These are phyloP conservation scores for Toxoplasma gondii DNA, from an alignment of 169 alveolate genomes.

Conservation along the genomic window DNA sequence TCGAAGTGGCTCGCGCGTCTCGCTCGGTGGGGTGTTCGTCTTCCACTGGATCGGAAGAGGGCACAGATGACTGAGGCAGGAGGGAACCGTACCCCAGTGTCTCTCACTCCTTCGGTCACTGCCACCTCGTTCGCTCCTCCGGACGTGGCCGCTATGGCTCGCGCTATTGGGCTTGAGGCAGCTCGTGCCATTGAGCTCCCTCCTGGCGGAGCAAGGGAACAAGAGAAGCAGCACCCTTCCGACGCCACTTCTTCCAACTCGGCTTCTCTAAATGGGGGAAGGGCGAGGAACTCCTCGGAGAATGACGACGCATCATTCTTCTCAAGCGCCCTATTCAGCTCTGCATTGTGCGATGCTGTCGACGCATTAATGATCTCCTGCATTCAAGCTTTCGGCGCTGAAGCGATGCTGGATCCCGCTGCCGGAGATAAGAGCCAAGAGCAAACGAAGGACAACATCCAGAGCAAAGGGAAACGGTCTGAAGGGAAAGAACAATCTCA, in stretches of 20 bases:
- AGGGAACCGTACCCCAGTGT: neutral
- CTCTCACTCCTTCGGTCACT: neutral
- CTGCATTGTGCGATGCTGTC: slow-evolving; percentile 61
- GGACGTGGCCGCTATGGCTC: neutral
- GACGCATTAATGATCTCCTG: slow-evolving; percentile 63
- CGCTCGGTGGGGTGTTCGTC: neutral
- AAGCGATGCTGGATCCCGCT: slow-evolving; percentile 22
- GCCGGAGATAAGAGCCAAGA: neutral
- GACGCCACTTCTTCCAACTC: neutral
- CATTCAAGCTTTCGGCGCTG: slow-evolving; percentile 63
- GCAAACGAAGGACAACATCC: neutral
- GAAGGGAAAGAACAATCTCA: neutral
- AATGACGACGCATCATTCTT: neutral
- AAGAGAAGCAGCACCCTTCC: neutral
- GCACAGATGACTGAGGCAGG: neutral
- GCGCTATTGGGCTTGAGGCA: neutral
- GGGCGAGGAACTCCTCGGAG: neutral
- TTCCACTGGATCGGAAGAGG: neutral
- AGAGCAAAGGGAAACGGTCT: neutral
- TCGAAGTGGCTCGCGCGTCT: slow-evolving; percentile 40
- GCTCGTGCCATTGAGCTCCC: neutral
- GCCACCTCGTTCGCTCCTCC: neutral
- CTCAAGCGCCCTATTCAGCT: neutral
- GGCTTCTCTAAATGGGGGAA: neutral
- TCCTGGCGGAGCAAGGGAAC: neutral